phyloP scores from a whole-genome alignment of 306 rosid species.

The Vigna radiata region DNA sequence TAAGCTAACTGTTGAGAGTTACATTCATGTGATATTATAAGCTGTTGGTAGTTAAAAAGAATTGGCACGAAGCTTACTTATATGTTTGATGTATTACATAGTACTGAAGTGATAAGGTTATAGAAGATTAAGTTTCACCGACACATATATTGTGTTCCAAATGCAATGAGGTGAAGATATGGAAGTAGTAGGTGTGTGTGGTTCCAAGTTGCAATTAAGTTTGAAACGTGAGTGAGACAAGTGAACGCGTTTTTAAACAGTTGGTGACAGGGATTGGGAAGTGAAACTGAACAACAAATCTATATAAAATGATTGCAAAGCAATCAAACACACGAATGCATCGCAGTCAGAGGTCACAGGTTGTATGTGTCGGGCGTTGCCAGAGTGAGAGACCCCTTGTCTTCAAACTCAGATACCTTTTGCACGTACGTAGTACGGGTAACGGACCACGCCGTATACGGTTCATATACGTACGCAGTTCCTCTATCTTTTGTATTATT shows the following conservation, averaged over 20 bases:
- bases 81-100: too few relatives aligned
- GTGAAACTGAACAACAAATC: constrained; percentile 1
- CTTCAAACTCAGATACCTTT: background rate
- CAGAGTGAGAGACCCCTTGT: constrained; percentile 41
- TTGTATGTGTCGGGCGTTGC: constrained; percentile 58
- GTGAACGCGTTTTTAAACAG: constrained; percentile 35
- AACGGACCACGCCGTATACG: background rate
- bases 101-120: too few relatives aligned
- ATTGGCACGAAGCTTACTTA: too few relatives aligned
- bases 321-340: constrained; percentile 58
- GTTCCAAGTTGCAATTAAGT: background rate
- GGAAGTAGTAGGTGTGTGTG: background rate
- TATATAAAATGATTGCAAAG: background rate
- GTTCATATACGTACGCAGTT: background rate
- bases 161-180: background rate
- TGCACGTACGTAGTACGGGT: background rate
- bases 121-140: too few relatives aligned
- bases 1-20: too few relatives aligned
- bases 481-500: background rate
- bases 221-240: constrained; percentile 9
- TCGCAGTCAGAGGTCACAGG: constrained; percentile 52
- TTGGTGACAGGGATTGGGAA: constrained; percentile 36
- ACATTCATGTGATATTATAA: too few relatives aligned
- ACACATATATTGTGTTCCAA: too few relatives aligned
- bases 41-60: too few relatives aligned